Conservation (phyloP, 768 basidiomycete species). For the Lentinus tigrinus region DNA sequence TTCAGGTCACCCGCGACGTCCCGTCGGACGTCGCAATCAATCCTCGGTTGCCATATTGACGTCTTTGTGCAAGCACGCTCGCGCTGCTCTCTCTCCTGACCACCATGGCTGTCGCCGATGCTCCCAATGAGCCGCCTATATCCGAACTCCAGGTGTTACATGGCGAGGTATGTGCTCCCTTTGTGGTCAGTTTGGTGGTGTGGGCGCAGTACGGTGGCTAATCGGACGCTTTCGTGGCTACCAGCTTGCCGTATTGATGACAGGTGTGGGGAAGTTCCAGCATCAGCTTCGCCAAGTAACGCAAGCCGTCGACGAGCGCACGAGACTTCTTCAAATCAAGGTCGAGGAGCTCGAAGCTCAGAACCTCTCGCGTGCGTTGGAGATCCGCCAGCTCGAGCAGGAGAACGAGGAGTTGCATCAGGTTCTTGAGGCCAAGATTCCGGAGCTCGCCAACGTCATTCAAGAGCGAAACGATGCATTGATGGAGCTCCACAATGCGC, state of each 20-base stretch:
- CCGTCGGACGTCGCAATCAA: background rate
- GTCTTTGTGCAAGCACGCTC: background rate
- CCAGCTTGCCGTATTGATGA: slow-evolving; percentile 6
- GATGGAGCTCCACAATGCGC: slow-evolving; percentile 27
- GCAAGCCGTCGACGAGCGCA: slow-evolving; percentile 25
- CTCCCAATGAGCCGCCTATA: background rate
- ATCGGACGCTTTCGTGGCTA: background rate
- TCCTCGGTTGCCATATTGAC: background rate
- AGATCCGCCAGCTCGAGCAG: slow-evolving; percentile 28
- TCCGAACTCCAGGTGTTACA: background rate
- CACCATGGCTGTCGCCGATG: background rate
- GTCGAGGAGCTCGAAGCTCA: slow-evolving; percentile 39
- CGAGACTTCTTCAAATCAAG: slow-evolving; percentile 26
- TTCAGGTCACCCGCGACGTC: background rate
- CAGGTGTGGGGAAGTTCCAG: slow-evolving; percentile 19
- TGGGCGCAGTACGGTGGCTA: background rate
- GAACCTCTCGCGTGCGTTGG: slow-evolving; percentile 25
- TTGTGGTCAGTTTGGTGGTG: background rate
- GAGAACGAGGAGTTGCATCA: slow-evolving; percentile 37
- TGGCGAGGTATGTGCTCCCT: background rate
- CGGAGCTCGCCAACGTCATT: slow-evolving; percentile 30
- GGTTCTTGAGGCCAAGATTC: slow-evolving; percentile 24
- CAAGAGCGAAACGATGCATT: slow-evolving; percentile 32
- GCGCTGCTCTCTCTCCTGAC: background rate
- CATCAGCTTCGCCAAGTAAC: slow-evolving; percentile 27